Evolutionary conservation across 371 early-diverging fungal species (phyloP), one percentile per base, ranked within the genome.

Genomic region (Mortierella sp.): DNA sequence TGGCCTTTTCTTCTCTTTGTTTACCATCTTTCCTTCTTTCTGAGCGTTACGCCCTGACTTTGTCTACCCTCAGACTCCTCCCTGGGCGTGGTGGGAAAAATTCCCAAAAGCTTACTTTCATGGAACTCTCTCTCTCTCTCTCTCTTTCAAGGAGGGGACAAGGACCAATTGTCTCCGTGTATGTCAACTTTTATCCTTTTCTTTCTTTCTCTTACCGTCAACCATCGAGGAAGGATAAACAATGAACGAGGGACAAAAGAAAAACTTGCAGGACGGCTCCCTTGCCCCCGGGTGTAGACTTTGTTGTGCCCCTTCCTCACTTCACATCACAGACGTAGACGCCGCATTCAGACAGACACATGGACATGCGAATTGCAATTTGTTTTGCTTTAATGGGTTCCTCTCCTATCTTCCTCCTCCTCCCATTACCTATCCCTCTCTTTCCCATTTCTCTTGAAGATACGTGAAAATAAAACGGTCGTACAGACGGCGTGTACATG

Each of bases 401-500:
- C 34, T 7, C n/a, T 21, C n/a, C n/a, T 55, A 21, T 16, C n/a
- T 55, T 24, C 26, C 60, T 60, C 14, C 31, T 60, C 19, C 16
- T 31, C 16, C 31, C 31, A 16, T 19, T 31, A 6, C 60, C 26
- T 58, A 5, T 58, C 6, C 13, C n/a, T 26, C n/a, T 26, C 28
- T 16, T 58, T 6, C 28, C 0, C 31, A 4, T 3, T 63, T 63
- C 63, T 31, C 63, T 31, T 63, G 34, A 34, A 19, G 34, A 31
- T 63, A 63, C 63, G 34, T 63, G 16, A 63, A 63, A 63, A 28
- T 6, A 28, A 34, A 63, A 28, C 34, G 4, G 63, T 63, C 21
- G 31, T 63, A 63, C 63, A 58, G n/a, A 63, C 19, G 34, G 63
- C 34, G 38, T 63, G 63, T 63, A 63, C 60, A 16, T 48, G 48